Conservation (phyloP, 352 stramenopile genomes). For the Phytopythium oedochilum region DNA sequence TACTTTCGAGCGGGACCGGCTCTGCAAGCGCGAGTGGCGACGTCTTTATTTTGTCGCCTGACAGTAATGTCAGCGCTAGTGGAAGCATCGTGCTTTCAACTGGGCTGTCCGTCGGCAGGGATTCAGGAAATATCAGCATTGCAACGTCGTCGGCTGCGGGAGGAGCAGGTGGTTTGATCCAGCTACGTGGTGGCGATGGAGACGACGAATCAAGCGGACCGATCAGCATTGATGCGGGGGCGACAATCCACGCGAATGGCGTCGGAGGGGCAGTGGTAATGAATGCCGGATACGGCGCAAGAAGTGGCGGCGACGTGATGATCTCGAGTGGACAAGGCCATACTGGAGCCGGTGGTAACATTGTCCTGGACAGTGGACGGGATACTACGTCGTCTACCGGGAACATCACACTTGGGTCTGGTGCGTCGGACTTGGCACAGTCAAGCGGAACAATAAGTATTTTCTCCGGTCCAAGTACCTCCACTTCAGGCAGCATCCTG, state of each 20-base stretch:
- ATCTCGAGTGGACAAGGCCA: constrained; percentile 6
- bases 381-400: constrained; percentile 4
- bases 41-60: neutral
- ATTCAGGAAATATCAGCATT: constrained; percentile 8
- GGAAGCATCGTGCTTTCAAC: neutral
- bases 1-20: neutral
- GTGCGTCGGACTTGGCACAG: neutral
- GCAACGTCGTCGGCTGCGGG: neutral
- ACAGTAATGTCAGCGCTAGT: neutral
- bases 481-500: neutral
- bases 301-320: constrained; percentile 31
- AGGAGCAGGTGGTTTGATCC: constrained; percentile 5
- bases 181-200: constrained; percentile 2
- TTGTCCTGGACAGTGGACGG: constrained; percentile 2
- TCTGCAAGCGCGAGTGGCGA: neutral
- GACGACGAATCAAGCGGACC: neutral
- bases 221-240: constrained; percentile 5
- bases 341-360: constrained; percentile 1
- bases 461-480: constrained; percentile 4
- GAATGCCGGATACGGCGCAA: constrained; percentile 1
- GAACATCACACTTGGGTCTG: constrained; percentile 2
- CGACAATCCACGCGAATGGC: neutral
- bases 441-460: constrained; percentile 3
- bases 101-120: neutral
- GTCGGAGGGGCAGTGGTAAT: constrained; percentile 4